Base-by-base conservation (phyloP, 179 eudicot genomes). In the Pouteria campechiana region DNA sequence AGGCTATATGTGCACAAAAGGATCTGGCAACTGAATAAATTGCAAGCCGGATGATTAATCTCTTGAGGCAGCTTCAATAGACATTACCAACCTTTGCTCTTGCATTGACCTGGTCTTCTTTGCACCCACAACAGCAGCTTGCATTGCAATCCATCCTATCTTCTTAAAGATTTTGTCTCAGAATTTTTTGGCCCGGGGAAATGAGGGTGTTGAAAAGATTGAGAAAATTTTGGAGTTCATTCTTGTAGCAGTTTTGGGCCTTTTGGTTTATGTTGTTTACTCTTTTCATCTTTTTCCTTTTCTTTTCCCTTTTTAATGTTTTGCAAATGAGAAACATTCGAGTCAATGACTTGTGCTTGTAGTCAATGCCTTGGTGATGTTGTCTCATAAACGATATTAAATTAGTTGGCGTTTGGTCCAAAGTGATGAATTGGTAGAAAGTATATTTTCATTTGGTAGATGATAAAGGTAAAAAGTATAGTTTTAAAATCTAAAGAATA, bases 91-190 rank as follows among this genome's bases (percentile, higher is more conserved):
- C 92, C n/a, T 63, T 73, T 10, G 68, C 79, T 23, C 65, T 85
- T 45, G 79, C 88, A 50, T 82, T 85, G 24, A 71, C 81, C 18
- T 83, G 79, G 87, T 75, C 96, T 13, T 65, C 83, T 27, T 60
- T 87, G 79, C 96, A 77, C 57, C 96, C 96, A 17, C 94, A 87
- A 55, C 94, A 87, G 63, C 96, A 83, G 69, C 76, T 79, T 34
- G 73, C 87, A 8, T 61, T 87, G 56, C 96, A 87, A 60, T 69
- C 96, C 23, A 77, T 79, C 41, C 75, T 87, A 23, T 74, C 94
- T 37, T 69, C 81, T 24, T 75, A 71, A 62, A 32, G 8, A 17
- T 15, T 11, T 18, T 22, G 18, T 24, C 14, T 41, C 45, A 18
- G 32, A 40, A 24, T 45, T 25, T 53, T 19, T 23, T n/a, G n/a